A percentile compares a stretch with the other conserved stretches of the same genome.
phyloP scores from a whole-genome alignment of 768 basidiomycete genomes.

The Serendipita sp. region DNA sequence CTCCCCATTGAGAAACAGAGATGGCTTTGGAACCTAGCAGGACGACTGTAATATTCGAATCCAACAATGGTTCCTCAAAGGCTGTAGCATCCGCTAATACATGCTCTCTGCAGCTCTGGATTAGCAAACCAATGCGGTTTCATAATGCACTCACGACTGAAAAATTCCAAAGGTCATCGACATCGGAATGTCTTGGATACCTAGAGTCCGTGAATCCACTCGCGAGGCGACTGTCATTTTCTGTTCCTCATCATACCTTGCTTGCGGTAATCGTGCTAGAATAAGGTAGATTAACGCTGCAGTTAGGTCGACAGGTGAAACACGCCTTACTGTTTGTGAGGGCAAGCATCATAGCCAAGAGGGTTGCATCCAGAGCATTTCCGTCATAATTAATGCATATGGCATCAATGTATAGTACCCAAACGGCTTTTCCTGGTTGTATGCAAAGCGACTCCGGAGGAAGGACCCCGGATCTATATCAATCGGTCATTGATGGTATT shows the following conservation, averaged over 20 bases:
- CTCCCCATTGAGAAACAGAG: conserved; percentile 39
- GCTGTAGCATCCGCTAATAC: conserved; percentile 72
- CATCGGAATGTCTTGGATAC: conserved; percentile 30
- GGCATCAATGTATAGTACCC: conserved; percentile 90
- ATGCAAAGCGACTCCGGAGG: conserved; percentile 61
- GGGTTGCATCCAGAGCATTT: conserved; percentile 79
- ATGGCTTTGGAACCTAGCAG: conserved; percentile 36
- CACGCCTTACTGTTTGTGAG: conserved; percentile 57
- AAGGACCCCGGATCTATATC: conserved; percentile 44
- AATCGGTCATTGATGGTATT: neutral
- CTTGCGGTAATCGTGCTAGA: conserved; percentile 53
- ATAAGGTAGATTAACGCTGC: neutral
- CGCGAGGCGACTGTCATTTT: conserved; percentile 47
- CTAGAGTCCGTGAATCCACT: conserved; percentile 28
- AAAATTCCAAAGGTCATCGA: conserved; percentile 67
- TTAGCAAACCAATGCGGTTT: neutral
- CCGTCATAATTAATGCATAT: conserved; percentile 97
- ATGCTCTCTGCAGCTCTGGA: conserved; percentile 30
- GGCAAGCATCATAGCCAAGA: conserved; percentile 77
- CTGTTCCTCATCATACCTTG: conserved; percentile 52
- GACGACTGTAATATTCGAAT: conserved; percentile 49
- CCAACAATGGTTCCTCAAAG: conserved; percentile 79
- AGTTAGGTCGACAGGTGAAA: neutral
- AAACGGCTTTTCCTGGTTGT: conserved; percentile 60
- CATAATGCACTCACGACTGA: conserved; percentile 39